Conservation (phyloP, 1,284 basidiomycete species). For the Puccinia horiana region DNA sequence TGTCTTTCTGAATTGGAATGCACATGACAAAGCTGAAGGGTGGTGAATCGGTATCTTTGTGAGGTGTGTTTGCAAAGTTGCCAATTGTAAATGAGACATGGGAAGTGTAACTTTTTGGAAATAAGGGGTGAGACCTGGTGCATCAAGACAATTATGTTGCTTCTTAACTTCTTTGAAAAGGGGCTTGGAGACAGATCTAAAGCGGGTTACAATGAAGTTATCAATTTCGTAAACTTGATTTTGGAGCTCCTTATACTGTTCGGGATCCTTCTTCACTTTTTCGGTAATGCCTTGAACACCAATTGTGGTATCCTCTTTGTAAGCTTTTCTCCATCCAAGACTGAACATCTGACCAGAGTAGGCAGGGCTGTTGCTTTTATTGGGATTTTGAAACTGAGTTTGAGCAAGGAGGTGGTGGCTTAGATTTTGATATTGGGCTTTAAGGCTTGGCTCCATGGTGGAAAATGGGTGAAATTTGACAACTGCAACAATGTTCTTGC, state of each 20-base stretch:
- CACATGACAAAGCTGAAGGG: neutral
- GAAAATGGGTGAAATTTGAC: too few relatives aligned
- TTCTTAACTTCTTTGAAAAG: too few relatives aligned
- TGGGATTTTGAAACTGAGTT: neutral
- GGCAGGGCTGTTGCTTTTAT: too few relatives aligned
- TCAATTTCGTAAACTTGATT: too few relatives aligned
- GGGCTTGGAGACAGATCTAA: too few relatives aligned
- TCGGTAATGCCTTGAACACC: neutral
- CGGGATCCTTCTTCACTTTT: neutral
- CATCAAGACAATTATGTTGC: too few relatives aligned
- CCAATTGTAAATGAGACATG: neutral
- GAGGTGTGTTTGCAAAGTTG: neutral
- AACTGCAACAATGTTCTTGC: too few relatives aligned
- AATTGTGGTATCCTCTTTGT: neutral
- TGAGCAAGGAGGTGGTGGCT: neutral
- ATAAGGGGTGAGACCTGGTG: too few relatives aligned
- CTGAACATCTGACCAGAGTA: too few relatives aligned
- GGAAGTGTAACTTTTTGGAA: neutral
- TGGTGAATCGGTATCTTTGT: neutral
- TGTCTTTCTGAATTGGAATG: neutral
- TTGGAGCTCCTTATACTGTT: neutral
- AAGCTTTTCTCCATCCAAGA: too few relatives aligned
- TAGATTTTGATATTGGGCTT: neutral
- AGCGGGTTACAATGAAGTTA: too few relatives aligned
- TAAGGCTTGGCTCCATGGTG: too few relatives aligned